Conservation (phyloP, 2,329 filamentous ascomycete genomes). For the Zasmidium cellare region DNA sequence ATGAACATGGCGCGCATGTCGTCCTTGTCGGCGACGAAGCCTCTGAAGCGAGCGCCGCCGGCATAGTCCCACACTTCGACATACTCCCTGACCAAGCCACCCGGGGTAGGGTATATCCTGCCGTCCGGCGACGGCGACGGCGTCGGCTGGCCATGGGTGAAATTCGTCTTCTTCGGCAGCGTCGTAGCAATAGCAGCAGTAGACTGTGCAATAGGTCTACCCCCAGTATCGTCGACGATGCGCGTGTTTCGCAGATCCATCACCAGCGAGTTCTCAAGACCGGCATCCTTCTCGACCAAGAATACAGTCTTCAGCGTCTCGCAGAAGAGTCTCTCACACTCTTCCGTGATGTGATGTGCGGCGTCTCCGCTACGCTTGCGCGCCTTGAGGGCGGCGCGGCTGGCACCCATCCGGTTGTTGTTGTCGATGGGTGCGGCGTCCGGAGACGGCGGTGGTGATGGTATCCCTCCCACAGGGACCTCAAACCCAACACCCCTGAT, state of each 20-base stretch:
- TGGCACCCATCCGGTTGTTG: no score
- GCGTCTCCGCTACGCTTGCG: conserved; percentile 71
- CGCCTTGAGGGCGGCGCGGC: conserved; percentile 27
- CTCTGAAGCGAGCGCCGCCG: conserved; percentile 80
- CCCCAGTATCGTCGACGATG: conserved; percentile 19
- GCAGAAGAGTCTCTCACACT: conserved; percentile 99
- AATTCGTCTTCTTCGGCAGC: conserved; percentile 18
- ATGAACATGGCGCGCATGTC: conserved; percentile 77
- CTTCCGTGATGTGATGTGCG: conserved; percentile 94
- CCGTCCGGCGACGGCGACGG: conserved; percentile 38
- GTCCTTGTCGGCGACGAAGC: conserved; percentile 73
- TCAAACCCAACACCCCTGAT: conserved; percentile 88
- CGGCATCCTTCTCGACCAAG: conserved; percentile 88
- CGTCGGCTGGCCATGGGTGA: conserved; percentile 35
- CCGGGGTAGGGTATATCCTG: conserved; percentile 20
- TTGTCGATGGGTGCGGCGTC: conserved; percentile 24
- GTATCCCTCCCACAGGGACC: conserved; percentile 76
- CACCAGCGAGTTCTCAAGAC: conserved; percentile 75
- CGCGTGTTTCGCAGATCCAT: conserved; percentile 64
- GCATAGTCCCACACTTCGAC: conserved; percentile 86
- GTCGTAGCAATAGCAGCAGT: no score
- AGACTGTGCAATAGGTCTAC: conserved; percentile 20
- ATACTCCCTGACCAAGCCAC: conserved; percentile 58
- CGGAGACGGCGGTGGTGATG: conserved; percentile 85
- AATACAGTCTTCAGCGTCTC: conserved; percentile 91